phyloP scores from a whole-genome alignment of 139 green algal genomes.

The Trebouxia sp. region DNA sequence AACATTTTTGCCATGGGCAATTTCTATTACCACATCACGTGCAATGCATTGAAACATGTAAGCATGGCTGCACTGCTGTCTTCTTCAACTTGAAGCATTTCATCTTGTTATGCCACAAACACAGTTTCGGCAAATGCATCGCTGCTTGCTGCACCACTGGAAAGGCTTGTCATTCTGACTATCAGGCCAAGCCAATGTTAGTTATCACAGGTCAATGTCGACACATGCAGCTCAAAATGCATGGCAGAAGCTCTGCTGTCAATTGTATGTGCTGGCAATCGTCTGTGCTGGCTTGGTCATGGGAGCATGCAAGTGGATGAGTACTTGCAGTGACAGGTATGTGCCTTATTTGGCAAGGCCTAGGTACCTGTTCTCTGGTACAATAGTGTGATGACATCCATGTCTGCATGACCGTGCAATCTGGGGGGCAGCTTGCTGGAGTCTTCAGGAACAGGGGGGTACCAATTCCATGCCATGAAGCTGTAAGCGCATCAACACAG shows the following conservation, averaged over 20 bases:
- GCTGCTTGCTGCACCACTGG: no score
- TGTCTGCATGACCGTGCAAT: slow-evolving; percentile 45
- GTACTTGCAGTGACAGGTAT: background rate
- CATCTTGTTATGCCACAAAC: background rate
- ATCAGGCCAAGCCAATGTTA: no score
- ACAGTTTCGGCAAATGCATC: background rate
- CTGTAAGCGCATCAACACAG: background rate
- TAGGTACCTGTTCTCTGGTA: slow-evolving; percentile 33
- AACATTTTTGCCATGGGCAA: background rate
- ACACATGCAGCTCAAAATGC: no score
- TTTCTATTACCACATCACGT: background rate
- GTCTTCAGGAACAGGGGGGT: slow-evolving; percentile 18
- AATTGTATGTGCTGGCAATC: no score
- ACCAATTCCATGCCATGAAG: slow-evolving; percentile 30
- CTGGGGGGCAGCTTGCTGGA: slow-evolving; percentile 30
- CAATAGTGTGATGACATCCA: slow-evolving; percentile 43
- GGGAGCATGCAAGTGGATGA: no score
- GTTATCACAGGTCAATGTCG: no score
- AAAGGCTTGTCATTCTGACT: no score
- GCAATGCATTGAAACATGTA: background rate
- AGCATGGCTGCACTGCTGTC: no score
- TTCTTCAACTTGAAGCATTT: no score
- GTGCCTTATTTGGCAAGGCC: background rate
- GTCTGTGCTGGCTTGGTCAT: no score
- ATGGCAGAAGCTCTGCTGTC: no score